Conservation (phyloP, 257 asterid genomes). For the Petrea volubilis region DNA sequence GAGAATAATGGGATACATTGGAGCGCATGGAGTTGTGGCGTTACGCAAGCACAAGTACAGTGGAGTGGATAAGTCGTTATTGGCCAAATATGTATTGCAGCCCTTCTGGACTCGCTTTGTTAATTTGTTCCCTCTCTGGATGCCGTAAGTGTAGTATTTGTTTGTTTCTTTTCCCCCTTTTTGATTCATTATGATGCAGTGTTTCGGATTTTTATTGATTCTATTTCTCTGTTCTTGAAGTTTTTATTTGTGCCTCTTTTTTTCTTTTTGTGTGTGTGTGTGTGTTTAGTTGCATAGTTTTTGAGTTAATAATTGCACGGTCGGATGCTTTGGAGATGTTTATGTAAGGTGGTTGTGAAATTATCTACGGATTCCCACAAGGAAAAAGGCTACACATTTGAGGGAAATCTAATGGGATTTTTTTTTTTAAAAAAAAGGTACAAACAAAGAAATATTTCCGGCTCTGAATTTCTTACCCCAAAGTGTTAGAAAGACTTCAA, state of each 20-base stretch:
- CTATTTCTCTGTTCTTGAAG: not conserved
- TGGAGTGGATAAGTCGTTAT: slow-evolving; percentile 86
- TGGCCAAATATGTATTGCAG: slow-evolving; percentile 85
- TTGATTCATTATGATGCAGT: not conserved
- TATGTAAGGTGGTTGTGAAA: not conserved
- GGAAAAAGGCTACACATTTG: not conserved
- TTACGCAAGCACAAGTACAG: slow-evolving; percentile 89
- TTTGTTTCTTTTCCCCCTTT: not conserved
- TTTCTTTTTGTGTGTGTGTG: slow-evolving; percentile 6
- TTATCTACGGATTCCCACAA: not conserved
- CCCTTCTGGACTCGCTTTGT: slow-evolving; percentile 95
- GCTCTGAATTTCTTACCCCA: not conserved
- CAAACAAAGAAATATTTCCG: not conserved
- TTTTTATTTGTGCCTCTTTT: not conserved
- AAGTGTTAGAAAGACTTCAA: not conserved
- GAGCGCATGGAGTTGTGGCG: slow-evolving; percentile 84
- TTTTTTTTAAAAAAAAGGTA: no score
- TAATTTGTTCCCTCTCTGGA: slow-evolving; percentile 94
- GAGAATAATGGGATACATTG: slow-evolving; percentile 77
- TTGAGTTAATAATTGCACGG: not conserved
- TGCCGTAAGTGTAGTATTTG: slow-evolving; percentile 67
- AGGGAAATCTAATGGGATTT: not conserved
- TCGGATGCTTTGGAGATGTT: slow-evolving; percentile 14
- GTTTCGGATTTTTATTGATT: not conserved
- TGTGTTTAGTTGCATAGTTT: not conserved